These are phyloP conservation scores for Entophlyctis luteolus DNA, from an alignment of 192 early-diverging fungal genomes.

Conservation along the genomic window DNA sequence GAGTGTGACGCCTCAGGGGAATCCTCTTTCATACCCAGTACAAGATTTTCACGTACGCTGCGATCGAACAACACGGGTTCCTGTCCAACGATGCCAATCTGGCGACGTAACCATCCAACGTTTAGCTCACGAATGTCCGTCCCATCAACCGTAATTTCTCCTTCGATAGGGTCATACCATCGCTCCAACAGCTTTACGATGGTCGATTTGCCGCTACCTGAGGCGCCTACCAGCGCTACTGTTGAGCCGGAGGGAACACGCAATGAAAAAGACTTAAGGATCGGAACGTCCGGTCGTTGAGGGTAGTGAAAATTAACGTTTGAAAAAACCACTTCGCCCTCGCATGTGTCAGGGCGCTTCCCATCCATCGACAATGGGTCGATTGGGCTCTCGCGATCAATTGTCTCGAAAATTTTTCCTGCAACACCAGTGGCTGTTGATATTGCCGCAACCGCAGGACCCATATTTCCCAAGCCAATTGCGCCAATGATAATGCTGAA, in stretches of 20 bases:
- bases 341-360: conserved; percentile 24
- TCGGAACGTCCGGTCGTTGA: conserved; percentile 54
- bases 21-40: conserved; percentile 65
- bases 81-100: conserved; percentile 87
- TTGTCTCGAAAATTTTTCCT: conserved; percentile 46
- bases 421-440: conserved; percentile 44
- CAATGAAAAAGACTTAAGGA: conserved; percentile 55
- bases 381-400: conserved; percentile 48
- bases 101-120: conserved; percentile 72
- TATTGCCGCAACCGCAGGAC: conserved; percentile 38
- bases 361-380: conserved; percentile 37
- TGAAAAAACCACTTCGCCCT: conserved; percentile 44
- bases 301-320: conserved; percentile 59
- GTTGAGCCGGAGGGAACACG: conserved; percentile 64
- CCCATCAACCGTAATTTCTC: conserved; percentile 76
- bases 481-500: conserved; percentile 45
- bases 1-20: conserved; percentile 46
- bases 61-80: conserved; percentile 81
- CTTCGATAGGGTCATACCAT: conserved; percentile 42
- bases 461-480: conserved; percentile 39
- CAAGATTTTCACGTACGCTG: conserved; percentile 79
- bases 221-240: conserved; percentile 80
- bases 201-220: conserved; percentile 71
- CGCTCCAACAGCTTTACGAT: conserved; percentile 60
- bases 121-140: conserved; percentile 73